Evolutionary conservation across 1,139 yeast genomes (phyloP).

Genomic region (Geotrichum candidum): DNA sequence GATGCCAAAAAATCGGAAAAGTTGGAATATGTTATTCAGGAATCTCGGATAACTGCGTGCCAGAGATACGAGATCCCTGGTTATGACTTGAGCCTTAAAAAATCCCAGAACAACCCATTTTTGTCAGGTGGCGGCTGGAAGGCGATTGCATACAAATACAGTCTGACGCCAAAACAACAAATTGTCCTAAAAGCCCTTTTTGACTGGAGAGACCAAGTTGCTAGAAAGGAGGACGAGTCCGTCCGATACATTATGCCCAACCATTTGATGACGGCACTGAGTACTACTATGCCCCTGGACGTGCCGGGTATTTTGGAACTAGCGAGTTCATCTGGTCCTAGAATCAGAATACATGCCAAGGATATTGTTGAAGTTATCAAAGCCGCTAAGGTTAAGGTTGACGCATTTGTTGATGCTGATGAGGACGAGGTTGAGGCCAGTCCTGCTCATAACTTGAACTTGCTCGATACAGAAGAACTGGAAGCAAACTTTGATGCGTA

Average conservation of each 20-base stretch:
- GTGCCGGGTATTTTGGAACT: slow-evolving; percentile 51
- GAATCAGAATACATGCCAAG: slow-evolving; percentile 52
- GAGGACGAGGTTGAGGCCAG: slow-evolving; percentile 12
- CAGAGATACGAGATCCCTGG: slow-evolving; percentile 63
- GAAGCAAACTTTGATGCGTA: slow-evolving; percentile 24
- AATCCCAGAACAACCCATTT: slow-evolving; percentile 8
- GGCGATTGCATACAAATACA: slow-evolving; percentile 55
- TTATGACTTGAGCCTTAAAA: slow-evolving; percentile 24
- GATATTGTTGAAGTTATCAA: slow-evolving; percentile 52
- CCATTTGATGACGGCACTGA: slow-evolving; percentile 62
- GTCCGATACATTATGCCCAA: slow-evolving; percentile 79
- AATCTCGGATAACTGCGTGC: slow-evolving; percentile 74
- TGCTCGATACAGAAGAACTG: slow-evolving; percentile 6
- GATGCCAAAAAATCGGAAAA: slow-evolving; percentile 35
- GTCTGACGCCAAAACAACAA: slow-evolving; percentile 51
- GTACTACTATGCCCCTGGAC: slow-evolving; percentile 52
- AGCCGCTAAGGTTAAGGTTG: slow-evolving; percentile 22
- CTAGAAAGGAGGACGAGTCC: slow-evolving; percentile 77
- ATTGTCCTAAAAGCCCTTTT: slow-evolving; percentile 57
- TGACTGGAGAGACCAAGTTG: slow-evolving; percentile 77
- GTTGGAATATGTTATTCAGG: slow-evolving; percentile 58
- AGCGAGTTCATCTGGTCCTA: slow-evolving; percentile 48
- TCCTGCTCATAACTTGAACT: slow-evolving; percentile 18
- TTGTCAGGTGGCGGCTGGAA: slow-evolving; percentile 24
- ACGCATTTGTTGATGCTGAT: slow-evolving; percentile 16